Conservation (phyloP, 257 asterid genomes). For the Solanum virginianum region DNA sequence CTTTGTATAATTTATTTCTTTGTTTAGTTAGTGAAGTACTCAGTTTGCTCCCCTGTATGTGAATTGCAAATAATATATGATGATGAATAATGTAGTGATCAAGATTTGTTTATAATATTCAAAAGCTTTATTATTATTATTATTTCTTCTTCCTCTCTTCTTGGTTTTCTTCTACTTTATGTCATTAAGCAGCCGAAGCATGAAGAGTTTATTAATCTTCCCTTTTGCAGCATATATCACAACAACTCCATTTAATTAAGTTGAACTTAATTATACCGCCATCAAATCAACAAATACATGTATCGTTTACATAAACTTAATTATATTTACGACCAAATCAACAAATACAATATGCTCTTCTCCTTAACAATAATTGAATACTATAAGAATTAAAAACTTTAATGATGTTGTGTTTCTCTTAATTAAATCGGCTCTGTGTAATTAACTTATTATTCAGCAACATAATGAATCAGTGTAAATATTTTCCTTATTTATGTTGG, state of each 20-base stretch:
- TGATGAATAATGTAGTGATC: conserved; percentile 13
- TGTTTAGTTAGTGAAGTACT: background rate
- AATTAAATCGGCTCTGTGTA: background rate
- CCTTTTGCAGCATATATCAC: background rate
- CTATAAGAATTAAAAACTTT: background rate
- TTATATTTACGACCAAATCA: background rate
- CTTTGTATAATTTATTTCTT: conserved; percentile 7
- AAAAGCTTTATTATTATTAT: background rate
- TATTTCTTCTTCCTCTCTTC: background rate
- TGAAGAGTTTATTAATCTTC: background rate
- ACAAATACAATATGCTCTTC: background rate
- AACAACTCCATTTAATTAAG: background rate
- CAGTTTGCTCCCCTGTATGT: background rate
- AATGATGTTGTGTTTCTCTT: background rate
- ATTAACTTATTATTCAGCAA: background rate
- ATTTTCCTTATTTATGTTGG: background rate
- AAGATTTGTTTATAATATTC: conserved; percentile 3
- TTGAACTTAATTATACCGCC: background rate
- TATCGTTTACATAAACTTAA: background rate
- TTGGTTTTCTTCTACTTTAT: background rate
- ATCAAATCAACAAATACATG: background rate
- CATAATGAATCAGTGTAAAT: background rate
- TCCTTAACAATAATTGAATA: background rate
- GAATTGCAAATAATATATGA: conserved; percentile 6
- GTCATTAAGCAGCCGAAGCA: background rate